Evolutionary conservation across 1,139 yeast genomes (phyloP).

Genomic region (Pneumocystis sp.): DNA sequence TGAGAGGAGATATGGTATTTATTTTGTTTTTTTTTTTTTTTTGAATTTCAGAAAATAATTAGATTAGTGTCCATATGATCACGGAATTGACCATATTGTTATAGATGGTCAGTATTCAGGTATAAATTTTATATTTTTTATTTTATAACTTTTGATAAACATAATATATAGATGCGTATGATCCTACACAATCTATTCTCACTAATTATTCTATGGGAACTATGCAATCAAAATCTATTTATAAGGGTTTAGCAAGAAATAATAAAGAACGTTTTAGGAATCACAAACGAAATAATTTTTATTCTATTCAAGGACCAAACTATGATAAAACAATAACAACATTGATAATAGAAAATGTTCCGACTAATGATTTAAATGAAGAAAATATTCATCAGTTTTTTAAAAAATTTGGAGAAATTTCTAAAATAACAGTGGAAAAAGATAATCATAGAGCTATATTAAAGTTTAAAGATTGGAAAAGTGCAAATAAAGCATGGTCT

Average conservation of each 20-base stretch:
- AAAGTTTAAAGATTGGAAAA: slow-evolving; percentile 27
- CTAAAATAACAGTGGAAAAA: slow-evolving; percentile 21
- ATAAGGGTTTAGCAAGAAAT: slow-evolving; percentile 7
- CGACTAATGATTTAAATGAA: slow-evolving; percentile 29
- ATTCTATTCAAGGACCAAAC: slow-evolving; percentile 7
- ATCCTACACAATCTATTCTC: slow-evolving; percentile 4
- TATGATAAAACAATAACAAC: slow-evolving; percentile 15
- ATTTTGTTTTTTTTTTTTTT: neutral
- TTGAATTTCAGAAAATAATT: neutral
- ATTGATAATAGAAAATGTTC: slow-evolving; percentile 31
- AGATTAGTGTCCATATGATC: slow-evolving; percentile 16
- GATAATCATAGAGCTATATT: slow-evolving; percentile 25
- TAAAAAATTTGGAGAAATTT: slow-evolving; percentile 29
- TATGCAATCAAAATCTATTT: slow-evolving; percentile 6
- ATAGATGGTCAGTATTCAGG: slow-evolving; percentile 3
- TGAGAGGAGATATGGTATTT: slow-evolving; percentile 16
- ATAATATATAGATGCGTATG: slow-evolving; percentile 2
- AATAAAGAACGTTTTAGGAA: neutral
- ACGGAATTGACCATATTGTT: slow-evolving; percentile 14
- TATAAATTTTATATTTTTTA: neutral
- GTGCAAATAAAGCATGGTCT: slow-evolving; percentile 32
- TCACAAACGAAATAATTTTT: neutral
- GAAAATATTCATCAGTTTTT: slow-evolving; percentile 26
- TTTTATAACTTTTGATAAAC: neutral
- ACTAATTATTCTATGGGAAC: neutral